Conservation (phyloP, 2,329 filamentous ascomycete genomes). For the Beauveria varroae region DNA sequence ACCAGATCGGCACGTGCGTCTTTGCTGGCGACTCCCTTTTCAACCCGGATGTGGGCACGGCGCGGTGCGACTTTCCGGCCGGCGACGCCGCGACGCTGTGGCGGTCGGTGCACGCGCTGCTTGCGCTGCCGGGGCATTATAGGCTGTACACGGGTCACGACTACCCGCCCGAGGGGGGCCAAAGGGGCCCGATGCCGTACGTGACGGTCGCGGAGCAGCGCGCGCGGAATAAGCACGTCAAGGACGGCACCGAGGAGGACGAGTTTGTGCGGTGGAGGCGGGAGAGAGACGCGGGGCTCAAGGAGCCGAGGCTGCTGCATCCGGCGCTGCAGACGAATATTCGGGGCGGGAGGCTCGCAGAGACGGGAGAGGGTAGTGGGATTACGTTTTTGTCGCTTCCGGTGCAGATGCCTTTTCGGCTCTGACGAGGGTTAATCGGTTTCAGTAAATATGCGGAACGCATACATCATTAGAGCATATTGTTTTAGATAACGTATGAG, state of each 20-base stretch:
- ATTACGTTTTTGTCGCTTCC: neutral
- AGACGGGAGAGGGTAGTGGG: neutral
- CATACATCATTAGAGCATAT: neutral
- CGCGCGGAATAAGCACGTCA: conserved; percentile 40
- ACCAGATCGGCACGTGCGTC: conserved; percentile 35
- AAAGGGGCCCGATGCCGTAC: conserved; percentile 29
- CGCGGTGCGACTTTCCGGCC: conserved; percentile 48
- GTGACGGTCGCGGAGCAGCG: conserved; percentile 39
- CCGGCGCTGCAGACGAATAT: conserved; percentile 46
- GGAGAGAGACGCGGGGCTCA: conserved; percentile 35
- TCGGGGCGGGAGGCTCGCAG: conserved; percentile 32
- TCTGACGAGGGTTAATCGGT: neutral
- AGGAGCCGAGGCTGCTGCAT: conserved; percentile 40
- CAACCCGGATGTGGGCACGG: conserved; percentile 43
- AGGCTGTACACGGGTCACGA: conserved; percentile 50
- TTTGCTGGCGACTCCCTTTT: conserved; percentile 49
- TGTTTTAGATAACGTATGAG: neutral
- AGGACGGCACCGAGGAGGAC: conserved; percentile 30
- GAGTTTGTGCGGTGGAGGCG: conserved; percentile 37
- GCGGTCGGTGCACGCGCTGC: conserved; percentile 33
- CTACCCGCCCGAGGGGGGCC: conserved; percentile 34
- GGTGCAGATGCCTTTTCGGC: neutral
- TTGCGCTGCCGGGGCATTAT: conserved; percentile 33
- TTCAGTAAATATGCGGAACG: neutral
- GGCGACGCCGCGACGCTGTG: conserved; percentile 38